phyloP scores from a whole-genome alignment of 2,329 filamentous ascomycete species.

The Diplodia mutila region DNA sequence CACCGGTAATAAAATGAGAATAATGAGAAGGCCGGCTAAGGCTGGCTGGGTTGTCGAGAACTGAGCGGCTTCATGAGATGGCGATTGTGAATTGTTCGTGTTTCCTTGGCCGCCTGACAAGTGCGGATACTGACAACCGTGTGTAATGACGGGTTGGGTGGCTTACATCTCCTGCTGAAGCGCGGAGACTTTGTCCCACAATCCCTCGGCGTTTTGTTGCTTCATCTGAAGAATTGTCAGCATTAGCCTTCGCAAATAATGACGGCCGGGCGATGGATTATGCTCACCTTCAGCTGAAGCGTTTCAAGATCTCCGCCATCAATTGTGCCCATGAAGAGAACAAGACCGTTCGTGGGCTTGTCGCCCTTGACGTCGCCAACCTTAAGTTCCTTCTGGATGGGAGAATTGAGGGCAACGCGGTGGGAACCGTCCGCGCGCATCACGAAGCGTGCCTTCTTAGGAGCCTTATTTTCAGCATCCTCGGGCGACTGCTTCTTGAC shows the following conservation, averaged over 20 bases:
- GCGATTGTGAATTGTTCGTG: neutral
- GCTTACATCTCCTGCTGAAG: slow-evolving; percentile 45
- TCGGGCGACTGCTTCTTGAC: slow-evolving; percentile 42
- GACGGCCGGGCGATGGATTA: neutral
- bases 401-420: slow-evolving; percentile 83
- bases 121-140: neutral
- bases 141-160: neutral
- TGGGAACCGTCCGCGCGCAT: slow-evolving; percentile 91
- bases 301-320: slow-evolving; percentile 57
- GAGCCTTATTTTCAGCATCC: slow-evolving; percentile 45
- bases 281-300: slow-evolving; percentile 60
- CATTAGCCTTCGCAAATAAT: neutral
- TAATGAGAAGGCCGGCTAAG: neutral
- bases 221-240: slow-evolving; percentile 43
- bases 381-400: slow-evolving; percentile 75
- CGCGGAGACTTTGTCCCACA: slow-evolving; percentile 50
- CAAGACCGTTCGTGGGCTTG: slow-evolving; percentile 71
- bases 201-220: slow-evolving; percentile 49
- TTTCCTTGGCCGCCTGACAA: neutral
- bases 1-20: slow-evolving; percentile 1
- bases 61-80: neutral
- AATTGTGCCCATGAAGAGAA: slow-evolving; percentile 65
- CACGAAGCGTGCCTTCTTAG: slow-evolving; percentile 69
- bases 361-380: slow-evolving; percentile 67
- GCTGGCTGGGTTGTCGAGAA: neutral